Evolutionary conservation across 768 basidiomycete species (phyloP), one percentile per base, ranked within the genome.

Genomic region (Rubroboletus pulcherrimus): DNA sequence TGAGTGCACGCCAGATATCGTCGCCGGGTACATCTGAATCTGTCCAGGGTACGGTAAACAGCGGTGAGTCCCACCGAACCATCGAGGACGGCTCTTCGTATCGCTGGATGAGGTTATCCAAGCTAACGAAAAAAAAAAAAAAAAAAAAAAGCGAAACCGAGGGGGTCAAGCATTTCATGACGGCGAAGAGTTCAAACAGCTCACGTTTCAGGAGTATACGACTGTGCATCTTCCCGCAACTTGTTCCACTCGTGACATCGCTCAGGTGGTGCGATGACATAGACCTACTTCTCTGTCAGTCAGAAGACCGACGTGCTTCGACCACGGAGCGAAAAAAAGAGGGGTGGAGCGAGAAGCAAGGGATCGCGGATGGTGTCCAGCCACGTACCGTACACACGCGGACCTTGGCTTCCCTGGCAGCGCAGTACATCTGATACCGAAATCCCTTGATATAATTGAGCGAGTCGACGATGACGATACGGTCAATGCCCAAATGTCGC

Each of bases 391-490:
- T 98, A 71, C 90, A 93, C 5, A 89, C 84, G 34, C 95, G 78
- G 29, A 93, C 77, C 62, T 87, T 89, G 61, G 86, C 80, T 67
- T 99, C 97, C 49, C 93, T 77, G 5, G 94, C 95, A 1, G 92
- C 91, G 66, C 96, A 98, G 68, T 98, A 97, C 75, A 99, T 86
- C 71, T 99, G 97, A 72, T 99, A 99, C 31, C 97, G 85, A 68
- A 93, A 97, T 11, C 96, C 96, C 70, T 99, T 98, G 79, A 98
- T 98, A 73, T 99, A 98, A 67, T 98, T 98, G 62, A 90, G 80
- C 14, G 87, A 84, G 66, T 99, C 97, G 57, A 94, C 80, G 61
- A 99, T 89, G 55, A 97, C 79, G 63, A 98, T 83, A 0, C 84
- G 89, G 63, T 91, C 85, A 35, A 73, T 70, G 24, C 80, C 78